Evolutionary conservation across 2,329 filamentous ascomycete genomes (phyloP).

Genomic region (Cladobotryum protrusum): DNA sequence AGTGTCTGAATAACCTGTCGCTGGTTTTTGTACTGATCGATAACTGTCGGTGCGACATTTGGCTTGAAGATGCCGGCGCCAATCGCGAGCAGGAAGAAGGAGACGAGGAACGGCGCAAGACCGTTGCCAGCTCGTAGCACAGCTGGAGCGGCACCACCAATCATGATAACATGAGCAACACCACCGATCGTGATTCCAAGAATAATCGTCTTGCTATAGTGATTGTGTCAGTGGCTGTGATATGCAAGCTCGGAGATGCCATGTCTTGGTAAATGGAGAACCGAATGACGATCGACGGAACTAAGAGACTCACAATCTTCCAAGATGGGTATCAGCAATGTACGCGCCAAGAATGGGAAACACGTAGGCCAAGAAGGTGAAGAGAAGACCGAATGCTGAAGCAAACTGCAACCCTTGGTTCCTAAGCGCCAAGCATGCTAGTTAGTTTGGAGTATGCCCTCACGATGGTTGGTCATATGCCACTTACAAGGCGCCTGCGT

Average conservation of each 20-base stretch:
- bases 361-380: conserved; percentile 12
- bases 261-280: not conserved
- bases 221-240: not conserved
- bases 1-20: conserved; percentile 10
- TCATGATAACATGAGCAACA: conserved; percentile 11
- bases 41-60: conserved; percentile 8
- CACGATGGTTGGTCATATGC: not conserved
- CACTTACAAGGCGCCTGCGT: conserved; percentile 11
- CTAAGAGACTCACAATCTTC: conserved; percentile 8
- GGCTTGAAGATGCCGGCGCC: conserved; percentile 13
- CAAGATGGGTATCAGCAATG: conserved; percentile 8
- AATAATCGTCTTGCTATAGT: conserved; percentile 9
- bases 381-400: conserved; percentile 10
- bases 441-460: not conserved
- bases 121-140: conserved; percentile 10
- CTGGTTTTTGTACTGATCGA: conserved; percentile 10
- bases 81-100: conserved; percentile 8
- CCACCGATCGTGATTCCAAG: conserved; percentile 9
- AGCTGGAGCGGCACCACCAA: conserved; percentile 10
- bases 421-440: not conserved
- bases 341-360: conserved; percentile 12
- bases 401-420: conserved; percentile 10
- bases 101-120: conserved; percentile 9
- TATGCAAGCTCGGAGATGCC: no score
- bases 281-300: not conserved